Conservation (phyloP, 2,329 filamentous ascomycete species). For the Cryphonectria parasitica region DNA sequence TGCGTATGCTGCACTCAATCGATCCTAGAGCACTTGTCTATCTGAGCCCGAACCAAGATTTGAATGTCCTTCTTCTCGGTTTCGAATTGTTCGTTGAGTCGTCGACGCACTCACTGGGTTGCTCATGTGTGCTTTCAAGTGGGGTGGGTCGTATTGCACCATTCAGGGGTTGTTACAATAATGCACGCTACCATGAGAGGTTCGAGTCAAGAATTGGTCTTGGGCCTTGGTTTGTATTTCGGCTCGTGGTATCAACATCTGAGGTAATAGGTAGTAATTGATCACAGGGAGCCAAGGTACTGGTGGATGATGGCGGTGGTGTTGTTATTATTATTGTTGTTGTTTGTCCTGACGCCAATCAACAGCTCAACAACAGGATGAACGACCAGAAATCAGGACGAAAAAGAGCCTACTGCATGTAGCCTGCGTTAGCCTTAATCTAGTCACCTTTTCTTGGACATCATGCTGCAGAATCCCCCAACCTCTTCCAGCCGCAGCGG, state of each 20-base stretch:
- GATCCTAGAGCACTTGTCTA: not conserved
- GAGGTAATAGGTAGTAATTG: not conserved
- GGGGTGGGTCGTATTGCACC: too few relatives aligned
- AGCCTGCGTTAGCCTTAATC: too few relatives aligned
- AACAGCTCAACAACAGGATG: not conserved
- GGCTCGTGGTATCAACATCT: not conserved
- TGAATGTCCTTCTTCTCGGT: not conserved
- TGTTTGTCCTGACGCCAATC: not conserved
- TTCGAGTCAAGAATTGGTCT: not conserved
- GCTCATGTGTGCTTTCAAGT: too few relatives aligned
- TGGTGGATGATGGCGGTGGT: not conserved
- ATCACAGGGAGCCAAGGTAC: not conserved
- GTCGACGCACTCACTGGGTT: not conserved
- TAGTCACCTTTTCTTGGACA: too few relatives aligned
- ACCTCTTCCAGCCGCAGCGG: not conserved
- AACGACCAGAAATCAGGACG: not conserved
- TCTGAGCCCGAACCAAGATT: not conserved
- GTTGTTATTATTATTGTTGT: not conserved
- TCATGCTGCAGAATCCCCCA: conserved; percentile 7
- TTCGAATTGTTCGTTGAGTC: not conserved
- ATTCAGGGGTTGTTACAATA: not conserved
- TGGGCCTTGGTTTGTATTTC: not conserved
- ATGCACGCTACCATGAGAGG: not conserved
- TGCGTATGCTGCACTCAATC: not conserved
- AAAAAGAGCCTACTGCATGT: not conserved